Conservation (phyloP, 2,329 filamentous ascomycete genomes). For the Zelopaecilomyces penicillatus region DNA sequence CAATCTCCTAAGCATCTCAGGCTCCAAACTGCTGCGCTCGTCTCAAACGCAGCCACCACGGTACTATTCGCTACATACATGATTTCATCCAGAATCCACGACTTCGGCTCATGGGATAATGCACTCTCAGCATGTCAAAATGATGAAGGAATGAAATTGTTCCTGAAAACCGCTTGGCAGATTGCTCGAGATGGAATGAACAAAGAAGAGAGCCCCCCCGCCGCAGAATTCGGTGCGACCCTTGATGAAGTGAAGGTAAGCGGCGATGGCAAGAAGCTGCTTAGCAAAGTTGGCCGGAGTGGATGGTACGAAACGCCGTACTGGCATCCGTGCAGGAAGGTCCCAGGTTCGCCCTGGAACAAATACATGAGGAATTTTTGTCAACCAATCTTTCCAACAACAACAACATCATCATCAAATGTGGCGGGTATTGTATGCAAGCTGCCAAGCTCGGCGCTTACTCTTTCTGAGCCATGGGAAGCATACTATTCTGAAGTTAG, state of each 20-base stretch:
- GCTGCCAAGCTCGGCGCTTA: constrained; percentile 6
- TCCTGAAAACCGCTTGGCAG: constrained; percentile 12
- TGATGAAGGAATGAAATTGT: constrained; percentile 7
- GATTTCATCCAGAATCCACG: constrained; percentile 10
- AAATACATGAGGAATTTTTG: constrained; percentile 6
- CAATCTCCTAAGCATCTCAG: constrained; percentile 10
- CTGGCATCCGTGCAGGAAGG: constrained; percentile 5
- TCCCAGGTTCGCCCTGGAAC: constrained; percentile 7
- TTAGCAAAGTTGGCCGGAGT: constrained; percentile 3
- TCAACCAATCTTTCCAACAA: constrained; percentile 5
- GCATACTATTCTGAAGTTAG: constrained; percentile 3
- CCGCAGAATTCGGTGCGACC: constrained; percentile 14
- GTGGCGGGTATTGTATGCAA: neutral
- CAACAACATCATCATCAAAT: constrained; percentile 1
- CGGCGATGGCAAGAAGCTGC: constrained; percentile 6
- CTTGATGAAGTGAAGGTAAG: constrained; percentile 13
- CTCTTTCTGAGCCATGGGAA: constrained; percentile 2
- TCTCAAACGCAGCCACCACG: constrained; percentile 12
- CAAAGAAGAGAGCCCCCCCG: constrained; percentile 4
- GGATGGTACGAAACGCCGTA: neutral
- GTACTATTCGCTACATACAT: constrained; percentile 15
- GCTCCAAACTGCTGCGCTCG: constrained; percentile 9
- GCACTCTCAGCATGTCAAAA: neutral
- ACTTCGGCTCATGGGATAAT: constrained; percentile 3
- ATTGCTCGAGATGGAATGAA: constrained; percentile 9